These are phyloP conservation scores for Chlorella sp. DNA, from an alignment of 139 green algal genomes.

Conservation along the genomic window DNA sequence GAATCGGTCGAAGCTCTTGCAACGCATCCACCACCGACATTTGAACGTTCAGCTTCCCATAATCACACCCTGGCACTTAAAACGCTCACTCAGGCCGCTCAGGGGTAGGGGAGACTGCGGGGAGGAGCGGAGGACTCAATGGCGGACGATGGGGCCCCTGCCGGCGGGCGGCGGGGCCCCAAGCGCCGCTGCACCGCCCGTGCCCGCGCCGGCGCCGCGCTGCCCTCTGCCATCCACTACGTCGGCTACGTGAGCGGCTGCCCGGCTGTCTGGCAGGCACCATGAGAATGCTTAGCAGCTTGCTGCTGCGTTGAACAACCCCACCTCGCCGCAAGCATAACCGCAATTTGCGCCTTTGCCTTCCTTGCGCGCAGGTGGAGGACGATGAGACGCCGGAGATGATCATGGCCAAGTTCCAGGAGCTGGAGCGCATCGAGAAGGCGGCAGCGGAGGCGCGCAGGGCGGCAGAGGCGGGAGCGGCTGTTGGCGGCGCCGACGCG, in stretches of 20 bases:
- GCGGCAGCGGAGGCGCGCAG: conserved; percentile 1
- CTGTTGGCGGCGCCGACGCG: background rate
- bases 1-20: too few relatives aligned
- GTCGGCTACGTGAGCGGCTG: conserved; percentile 84
- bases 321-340: too few relatives aligned
- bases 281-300: background rate
- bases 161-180: conserved; percentile 10
- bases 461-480: background rate
- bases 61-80: too few relatives aligned
- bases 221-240: conserved; percentile 85
- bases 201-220: background rate
- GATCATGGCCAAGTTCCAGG: conserved; percentile 96
- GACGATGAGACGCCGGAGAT: conserved; percentile 94
- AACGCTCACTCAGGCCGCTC: too few relatives aligned
- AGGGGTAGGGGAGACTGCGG: too few relatives aligned
- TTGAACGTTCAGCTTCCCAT: too few relatives aligned
- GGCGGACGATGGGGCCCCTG: background rate
- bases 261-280: too few relatives aligned
- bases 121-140: too few relatives aligned
- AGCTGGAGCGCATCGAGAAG: conserved; percentile 76
- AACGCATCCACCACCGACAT: too few relatives aligned
- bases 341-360: background rate
- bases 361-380: conserved; percentile 56
- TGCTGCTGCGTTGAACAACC: too few relatives aligned
- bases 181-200: conserved; percentile 45